Percentiles rank a stretch among this genome's conserved stretches.
These are phyloP conservation scores for Chrysochromulina parva DNA, from an alignment of 78 protist species.

Conservation along the genomic window DNA sequence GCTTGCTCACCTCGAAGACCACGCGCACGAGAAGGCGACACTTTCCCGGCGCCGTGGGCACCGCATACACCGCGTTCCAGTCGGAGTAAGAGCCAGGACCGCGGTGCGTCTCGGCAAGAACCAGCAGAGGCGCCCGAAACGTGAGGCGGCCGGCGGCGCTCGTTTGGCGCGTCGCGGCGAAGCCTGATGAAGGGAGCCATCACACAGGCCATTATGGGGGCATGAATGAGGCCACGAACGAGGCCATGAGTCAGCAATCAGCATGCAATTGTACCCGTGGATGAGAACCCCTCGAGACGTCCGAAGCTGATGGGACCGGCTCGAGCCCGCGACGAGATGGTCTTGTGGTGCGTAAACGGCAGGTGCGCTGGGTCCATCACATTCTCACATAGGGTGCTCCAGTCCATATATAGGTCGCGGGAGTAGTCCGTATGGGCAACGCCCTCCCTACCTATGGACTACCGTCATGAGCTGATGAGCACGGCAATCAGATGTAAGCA, in stretches of 20 bases:
- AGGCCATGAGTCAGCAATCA: no score
- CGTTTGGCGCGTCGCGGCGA: not conserved
- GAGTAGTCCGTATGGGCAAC: not conserved
- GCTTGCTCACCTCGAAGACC: not conserved
- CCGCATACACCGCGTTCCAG: constrained; percentile 30
- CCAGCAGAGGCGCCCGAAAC: not conserved
- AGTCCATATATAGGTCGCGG: constrained; percentile 17
- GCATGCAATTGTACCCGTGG: not conserved
- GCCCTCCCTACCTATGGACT: not conserved
- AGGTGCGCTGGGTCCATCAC: not conserved
- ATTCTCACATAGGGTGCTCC: not conserved
- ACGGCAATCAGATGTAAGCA: no score
- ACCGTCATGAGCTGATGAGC: no score
- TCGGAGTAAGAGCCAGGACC: not conserved
- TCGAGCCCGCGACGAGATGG: not conserved
- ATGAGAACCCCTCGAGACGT: not conserved
- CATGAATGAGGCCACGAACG: no score
- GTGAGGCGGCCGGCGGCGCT: not conserved
- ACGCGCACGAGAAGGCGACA: constrained; percentile 11
- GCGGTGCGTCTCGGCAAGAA: not conserved
- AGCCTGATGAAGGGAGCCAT: no score
- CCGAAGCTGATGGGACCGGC: not conserved
- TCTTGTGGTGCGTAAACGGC: not conserved
- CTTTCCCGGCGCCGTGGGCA: not conserved
- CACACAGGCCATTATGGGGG: no score